phyloP scores from a whole-genome alignment of 2,329 filamentous ascomycete genomes.

The Niveomyces coronatus region DNA sequence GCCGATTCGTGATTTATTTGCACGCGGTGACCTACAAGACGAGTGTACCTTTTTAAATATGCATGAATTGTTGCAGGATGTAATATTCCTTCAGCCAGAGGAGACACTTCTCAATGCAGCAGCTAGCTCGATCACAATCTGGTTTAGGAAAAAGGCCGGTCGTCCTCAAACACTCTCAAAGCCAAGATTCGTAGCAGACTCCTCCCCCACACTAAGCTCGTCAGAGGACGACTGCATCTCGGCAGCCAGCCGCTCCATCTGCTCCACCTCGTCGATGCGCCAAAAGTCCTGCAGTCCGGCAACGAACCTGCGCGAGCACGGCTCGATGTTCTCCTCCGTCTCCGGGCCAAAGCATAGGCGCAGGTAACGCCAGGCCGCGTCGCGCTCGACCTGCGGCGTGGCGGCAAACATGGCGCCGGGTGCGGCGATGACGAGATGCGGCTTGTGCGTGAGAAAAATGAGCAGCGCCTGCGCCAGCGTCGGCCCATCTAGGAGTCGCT shows the following conservation, averaged over 20 bases:
- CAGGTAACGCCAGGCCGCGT: conserved; percentile 60
- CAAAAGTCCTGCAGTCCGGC: conserved; percentile 66
- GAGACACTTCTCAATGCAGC: too few relatives aligned
- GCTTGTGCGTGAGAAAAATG: conserved; percentile 58
- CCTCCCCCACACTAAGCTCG: conserved; percentile 14
- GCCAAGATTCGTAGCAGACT: conserved; percentile 21
- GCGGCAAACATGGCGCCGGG: conserved; percentile 69
- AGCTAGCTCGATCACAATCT: too few relatives aligned
- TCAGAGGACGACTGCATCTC: conserved; percentile 19
- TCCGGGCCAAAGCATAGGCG: conserved; percentile 81
- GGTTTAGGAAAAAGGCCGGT: too few relatives aligned
- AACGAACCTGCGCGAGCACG: conserved; percentile 53
- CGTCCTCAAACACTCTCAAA: conserved; percentile 19
- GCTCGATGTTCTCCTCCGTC: conserved; percentile 56
- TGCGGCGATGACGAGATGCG: conserved; percentile 57
- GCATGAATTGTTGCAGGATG: too few relatives aligned
- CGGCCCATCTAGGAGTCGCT: conserved; percentile 41
- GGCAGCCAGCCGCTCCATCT: conserved; percentile 53
- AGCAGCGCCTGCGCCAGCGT: conserved; percentile 57
- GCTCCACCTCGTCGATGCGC: conserved; percentile 55
- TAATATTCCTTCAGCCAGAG: too few relatives aligned
- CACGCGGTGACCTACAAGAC: too few relatives aligned
- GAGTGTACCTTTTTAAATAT: too few relatives aligned
- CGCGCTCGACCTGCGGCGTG: conserved; percentile 44
- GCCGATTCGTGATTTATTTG: too few relatives aligned